These are phyloP conservation scores for Wickerhamomyces mucosus DNA, from an alignment of 805 yeast genomes.

Conservation along the genomic window DNA sequence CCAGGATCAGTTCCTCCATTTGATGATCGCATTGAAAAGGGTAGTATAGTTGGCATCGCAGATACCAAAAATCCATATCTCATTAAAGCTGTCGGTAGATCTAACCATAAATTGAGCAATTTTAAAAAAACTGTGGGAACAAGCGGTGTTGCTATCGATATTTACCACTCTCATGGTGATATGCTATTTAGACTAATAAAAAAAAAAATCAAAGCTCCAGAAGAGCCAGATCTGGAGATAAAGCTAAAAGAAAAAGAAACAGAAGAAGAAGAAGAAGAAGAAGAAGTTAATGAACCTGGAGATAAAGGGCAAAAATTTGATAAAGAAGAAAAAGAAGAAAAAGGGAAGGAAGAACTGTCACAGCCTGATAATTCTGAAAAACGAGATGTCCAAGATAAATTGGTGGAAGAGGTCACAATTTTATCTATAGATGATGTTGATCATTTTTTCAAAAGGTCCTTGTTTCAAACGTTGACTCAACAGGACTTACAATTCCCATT, in stretches of 20 bases:
- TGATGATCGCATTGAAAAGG: conserved; percentile 37
- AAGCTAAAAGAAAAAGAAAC: conserved; percentile 13
- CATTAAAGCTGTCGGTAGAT: conserved; percentile 63
- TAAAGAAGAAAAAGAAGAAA: conserved; percentile 5
- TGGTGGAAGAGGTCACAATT: conserved; percentile 7
- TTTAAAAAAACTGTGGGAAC: conserved; percentile 44
- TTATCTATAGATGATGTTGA: conserved; percentile 62
- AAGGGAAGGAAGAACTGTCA: conserved; percentile 4
- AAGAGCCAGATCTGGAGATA: conserved; percentile 20
- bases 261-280: conserved; percentile 9
- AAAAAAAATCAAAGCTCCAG: conserved; percentile 34
- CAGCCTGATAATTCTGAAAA: conserved; percentile 4
- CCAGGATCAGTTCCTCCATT: conserved; percentile 60
- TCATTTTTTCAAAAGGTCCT: conserved; percentile 59
- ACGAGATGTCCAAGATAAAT: conserved; percentile 10
- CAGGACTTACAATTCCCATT: conserved; percentile 50
- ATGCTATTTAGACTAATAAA: conserved; percentile 45
- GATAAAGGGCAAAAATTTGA: conserved; percentile 2
- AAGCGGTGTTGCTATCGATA: conserved; percentile 70
- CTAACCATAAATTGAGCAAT: conserved; percentile 36
- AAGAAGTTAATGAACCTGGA: conserved; percentile 7
- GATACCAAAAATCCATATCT: conserved; percentile 50
- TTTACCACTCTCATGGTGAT: conserved; percentile 64
- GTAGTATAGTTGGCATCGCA: conserved; percentile 64
- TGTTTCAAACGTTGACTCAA: conserved; percentile 57